Evolutionary conservation across 306 rosid species (phyloP), one percentile per base, ranked within the genome.

Genomic region (Alnus glutinosa): DNA sequence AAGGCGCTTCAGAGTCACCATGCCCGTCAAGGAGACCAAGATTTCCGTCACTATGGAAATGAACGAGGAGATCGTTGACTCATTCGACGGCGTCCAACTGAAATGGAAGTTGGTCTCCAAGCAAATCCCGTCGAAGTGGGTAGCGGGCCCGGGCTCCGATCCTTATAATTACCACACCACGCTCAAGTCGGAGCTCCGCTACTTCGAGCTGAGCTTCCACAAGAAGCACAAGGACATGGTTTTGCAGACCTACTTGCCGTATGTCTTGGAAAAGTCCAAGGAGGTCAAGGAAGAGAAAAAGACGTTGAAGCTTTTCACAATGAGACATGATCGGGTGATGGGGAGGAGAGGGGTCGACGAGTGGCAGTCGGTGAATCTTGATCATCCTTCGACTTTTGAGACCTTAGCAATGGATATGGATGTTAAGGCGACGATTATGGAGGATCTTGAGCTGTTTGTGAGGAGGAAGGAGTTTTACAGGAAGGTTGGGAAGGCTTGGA

Each of bases 401-500:
- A 78, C 82, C 4, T 36, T 83, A 32, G 86, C 82, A 12, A 78
- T 78, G 86, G 86, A 83, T 37, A 48, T 52, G 1, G 71, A 73
- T 70, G 71, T 16, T 11, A 76, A 78, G 77, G 71, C 39, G 77
- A 36, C 2, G 14, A 30, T 83, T 49, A 28, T 83, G 79, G 77
- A 74, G 62, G 86, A 83, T 62, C 70, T 83, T 19, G 69, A 78
- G 42, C 52, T 61, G 79, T 83, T 83, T 78, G 79, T 74, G 57
- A 42, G 61, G 73, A 58, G 79, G 52, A 78, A 59, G 42, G 80
- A 78, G 59, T 78, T 57, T 63, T 83, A 83, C 18, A 71, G 71
- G 78, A 79, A 76, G 36, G 83, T 78, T 1, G 83, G 86, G 44
- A 77, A 66, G 34, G 82, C 86, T 34, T 83, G 86, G 82, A 78